Evolutionary conservation across 1,284 basidiomycete species (phyloP).

Genomic region (Coniophora puteana): DNA sequence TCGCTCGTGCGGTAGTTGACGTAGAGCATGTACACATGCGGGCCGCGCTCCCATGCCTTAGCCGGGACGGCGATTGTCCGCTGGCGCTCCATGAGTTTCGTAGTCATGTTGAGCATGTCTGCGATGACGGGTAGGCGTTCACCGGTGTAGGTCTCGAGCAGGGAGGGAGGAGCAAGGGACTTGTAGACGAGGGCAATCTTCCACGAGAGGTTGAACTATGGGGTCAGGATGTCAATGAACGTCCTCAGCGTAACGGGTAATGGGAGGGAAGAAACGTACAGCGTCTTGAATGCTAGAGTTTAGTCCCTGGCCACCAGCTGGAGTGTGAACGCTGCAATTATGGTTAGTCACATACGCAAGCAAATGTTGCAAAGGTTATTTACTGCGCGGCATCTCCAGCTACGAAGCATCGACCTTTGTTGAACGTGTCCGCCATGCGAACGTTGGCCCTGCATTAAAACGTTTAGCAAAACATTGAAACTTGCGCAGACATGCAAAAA

Average conservation of each 20-base stretch:
- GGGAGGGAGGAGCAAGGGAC: conserved; percentile 13
- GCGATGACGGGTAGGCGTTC: conserved; percentile 29
- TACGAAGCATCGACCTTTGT: conserved; percentile 15
- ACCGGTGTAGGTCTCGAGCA: conserved; percentile 24
- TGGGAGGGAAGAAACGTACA: conserved; percentile 2
- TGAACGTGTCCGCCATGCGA: conserved; percentile 15
- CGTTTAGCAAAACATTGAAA: not conserved
- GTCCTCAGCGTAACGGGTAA: not conserved
- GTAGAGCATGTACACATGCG: conserved; percentile 15
- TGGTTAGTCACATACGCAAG: not conserved
- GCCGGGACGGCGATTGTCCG: not conserved
- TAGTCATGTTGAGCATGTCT: conserved; percentile 24
- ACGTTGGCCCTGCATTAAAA: conserved; percentile 13
- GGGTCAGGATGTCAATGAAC: too few species aligned
- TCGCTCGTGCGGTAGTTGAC: conserved; percentile 20
- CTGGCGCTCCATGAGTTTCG: conserved; percentile 9
- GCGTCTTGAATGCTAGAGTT: conserved; percentile 20
- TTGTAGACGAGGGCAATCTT: conserved; percentile 22
- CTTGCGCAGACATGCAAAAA: not conserved
- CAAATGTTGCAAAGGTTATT: not conserved
- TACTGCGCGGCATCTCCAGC: conserved; percentile 23
- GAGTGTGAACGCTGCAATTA: conserved; percentile 15
- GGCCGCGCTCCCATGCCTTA: conserved; percentile 3
- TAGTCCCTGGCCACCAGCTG: conserved; percentile 19
- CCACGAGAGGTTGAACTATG: conserved; percentile 22